Evolutionary conservation across 2,329 filamentous ascomycete genomes (phyloP).

Genomic region (Ophiostoma ulmi): DNA sequence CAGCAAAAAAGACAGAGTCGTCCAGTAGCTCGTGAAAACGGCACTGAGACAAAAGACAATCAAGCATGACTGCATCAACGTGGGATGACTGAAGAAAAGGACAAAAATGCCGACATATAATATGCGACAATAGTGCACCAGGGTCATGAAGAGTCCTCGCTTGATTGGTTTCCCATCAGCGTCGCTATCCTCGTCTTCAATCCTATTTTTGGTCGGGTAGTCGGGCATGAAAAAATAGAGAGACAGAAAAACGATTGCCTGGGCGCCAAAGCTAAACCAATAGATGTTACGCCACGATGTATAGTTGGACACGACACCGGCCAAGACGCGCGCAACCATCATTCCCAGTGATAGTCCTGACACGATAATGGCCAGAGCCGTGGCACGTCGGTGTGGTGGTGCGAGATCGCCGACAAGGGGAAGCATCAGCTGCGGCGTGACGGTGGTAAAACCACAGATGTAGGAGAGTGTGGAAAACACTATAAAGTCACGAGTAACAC

Average conservation of each 20-base stretch:
- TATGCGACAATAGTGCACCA: conserved; percentile 58
- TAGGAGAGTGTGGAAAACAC: conserved; percentile 67
- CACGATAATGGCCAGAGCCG: conserved; percentile 67
- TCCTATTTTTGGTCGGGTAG: conserved; percentile 65
- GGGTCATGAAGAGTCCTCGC: not conserved
- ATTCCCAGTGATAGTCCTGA: conserved; percentile 72
- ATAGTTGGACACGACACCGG: conserved; percentile 69
- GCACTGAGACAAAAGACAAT: conserved; percentile 57
- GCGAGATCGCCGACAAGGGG: conserved; percentile 75
- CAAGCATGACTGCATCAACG: conserved; percentile 64
- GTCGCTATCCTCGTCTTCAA: not conserved
- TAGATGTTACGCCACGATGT: conserved; percentile 72
- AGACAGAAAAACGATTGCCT: conserved; percentile 59
- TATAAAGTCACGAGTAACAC: conserved; percentile 59
- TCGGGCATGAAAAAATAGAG: conserved; percentile 74
- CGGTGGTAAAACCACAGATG: conserved; percentile 69
- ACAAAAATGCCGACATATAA: conserved; percentile 63
- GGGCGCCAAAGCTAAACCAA: conserved; percentile 68
- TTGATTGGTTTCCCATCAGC: not conserved
- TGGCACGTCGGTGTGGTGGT: conserved; percentile 60
- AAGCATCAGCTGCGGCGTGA: conserved; percentile 75
- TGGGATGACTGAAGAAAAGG: conserved; percentile 60
- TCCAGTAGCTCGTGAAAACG: conserved; percentile 52
- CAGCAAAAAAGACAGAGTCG: conserved; percentile 72
- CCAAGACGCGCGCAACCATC: conserved; percentile 68